A percentile compares a stretch with the other conserved stretches of the same genome.
phyloP scores from a whole-genome alignment of 345 rosid species.

The Angophora floribunda region DNA sequence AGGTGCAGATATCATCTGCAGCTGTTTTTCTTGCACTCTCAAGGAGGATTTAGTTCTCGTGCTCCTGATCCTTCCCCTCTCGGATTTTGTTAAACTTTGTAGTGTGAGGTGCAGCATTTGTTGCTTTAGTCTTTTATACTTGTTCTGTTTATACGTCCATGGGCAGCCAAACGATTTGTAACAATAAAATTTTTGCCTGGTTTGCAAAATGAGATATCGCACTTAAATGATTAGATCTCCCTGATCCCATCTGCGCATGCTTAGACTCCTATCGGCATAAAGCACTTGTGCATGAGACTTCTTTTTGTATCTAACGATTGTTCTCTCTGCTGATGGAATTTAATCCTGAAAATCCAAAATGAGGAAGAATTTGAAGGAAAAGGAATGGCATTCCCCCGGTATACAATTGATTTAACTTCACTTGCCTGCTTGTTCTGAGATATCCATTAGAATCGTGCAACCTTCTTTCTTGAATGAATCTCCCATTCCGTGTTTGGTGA shows the following conservation, averaged over 20 bases:
- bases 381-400: neutral
- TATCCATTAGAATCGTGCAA: neutral
- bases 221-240: neutral
- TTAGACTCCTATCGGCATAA: neutral
- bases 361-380: neutral
- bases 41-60: slow-evolving; percentile 19
- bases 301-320: neutral
- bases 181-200: neutral
- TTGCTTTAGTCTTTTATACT: neutral
- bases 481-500: neutral
- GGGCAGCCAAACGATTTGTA: neutral
- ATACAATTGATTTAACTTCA: neutral
- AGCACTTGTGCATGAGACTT: neutral
- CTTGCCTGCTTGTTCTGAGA: neutral
- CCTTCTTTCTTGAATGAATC: neutral
- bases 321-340: neutral
- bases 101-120: neutral
- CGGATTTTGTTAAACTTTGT: neutral
- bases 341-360: neutral
- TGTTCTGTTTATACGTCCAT: neutral
- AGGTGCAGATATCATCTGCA: slow-evolving; percentile 82
- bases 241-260: neutral
- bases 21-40: slow-evolving; percentile 82
- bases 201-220: neutral
- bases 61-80: neutral